Base-by-base conservation (phyloP, 306 rosid species). In the Gillenia trifoliata region DNA sequence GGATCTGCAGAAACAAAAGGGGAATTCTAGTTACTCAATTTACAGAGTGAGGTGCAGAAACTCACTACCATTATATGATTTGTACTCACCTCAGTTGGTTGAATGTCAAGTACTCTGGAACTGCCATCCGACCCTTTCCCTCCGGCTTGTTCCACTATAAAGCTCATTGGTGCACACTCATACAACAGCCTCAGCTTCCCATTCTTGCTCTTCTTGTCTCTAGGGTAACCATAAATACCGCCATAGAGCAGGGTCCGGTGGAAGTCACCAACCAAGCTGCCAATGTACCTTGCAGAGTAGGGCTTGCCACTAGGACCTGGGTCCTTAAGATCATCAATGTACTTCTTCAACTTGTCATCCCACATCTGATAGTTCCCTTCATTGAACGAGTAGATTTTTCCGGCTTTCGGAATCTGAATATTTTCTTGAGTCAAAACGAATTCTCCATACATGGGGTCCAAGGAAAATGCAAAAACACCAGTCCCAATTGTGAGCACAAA, bases 111-210 rank as follows among this genome's bases (percentile, higher is more conserved):
- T 67, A 95, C 77, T 86, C 99, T 90, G 20, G 83, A 80, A 70
- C 83, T 79, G 17, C 99, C 98, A 77, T 95, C 99, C 15, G 98
- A 92, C 49, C 98, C 99, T 83, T 95, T 95, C 49, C 99, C 99
- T 3, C 99, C 99, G 41, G 99, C 99, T 55, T 95, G 98, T 85
- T 95, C 99, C 49, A 85, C 99, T 30, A 95, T 90, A 71, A 88
- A 95, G 71, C 99, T 95, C 99, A 95, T 95, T 5, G 99, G 99
- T 64, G 99, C 99, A 68, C 99, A 95, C 77, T 95, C 99, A 79
- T 95, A 95, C 12, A 95, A 63, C 1, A 95, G 89, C 88, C 99
- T 89, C 5, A 95, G 93, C 85, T 95, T 95, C 76, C 99, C 99
- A 85, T 95, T 92, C 88, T 89, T 92, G 86, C 98, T 95, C 78